Conservation (phyloP, 2,329 filamentous ascomycete species). For the Talaromyces sp. region DNA sequence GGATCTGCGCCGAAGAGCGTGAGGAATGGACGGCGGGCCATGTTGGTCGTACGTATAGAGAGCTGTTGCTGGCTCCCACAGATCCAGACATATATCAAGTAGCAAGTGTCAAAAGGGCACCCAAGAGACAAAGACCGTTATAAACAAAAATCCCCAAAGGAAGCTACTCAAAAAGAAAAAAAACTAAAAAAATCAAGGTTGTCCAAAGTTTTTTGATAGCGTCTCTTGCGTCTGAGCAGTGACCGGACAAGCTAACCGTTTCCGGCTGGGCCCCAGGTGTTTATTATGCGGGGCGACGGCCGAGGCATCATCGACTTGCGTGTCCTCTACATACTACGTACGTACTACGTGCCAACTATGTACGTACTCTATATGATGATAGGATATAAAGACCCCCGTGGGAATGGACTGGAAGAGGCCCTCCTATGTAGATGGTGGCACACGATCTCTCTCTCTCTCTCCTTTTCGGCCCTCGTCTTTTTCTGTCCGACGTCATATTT, state of each 20-base stretch:
- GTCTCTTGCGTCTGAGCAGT: neutral
- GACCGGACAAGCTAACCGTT: neutral
- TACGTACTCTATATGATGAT: too few species aligned
- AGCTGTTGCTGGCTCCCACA: too few species aligned
- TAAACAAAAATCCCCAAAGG: too few species aligned
- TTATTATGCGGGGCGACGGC: neutral
- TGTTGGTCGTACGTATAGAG: neutral
- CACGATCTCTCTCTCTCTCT: neutral
- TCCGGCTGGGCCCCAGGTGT: neutral
- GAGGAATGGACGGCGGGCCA: slow-evolving; percentile 21
- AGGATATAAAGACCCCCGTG: too few species aligned
- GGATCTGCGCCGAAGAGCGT: slow-evolving; percentile 35
- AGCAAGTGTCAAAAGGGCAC: too few species aligned
- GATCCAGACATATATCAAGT: too few species aligned
- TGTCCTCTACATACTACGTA: too few species aligned
- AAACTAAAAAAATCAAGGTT: neutral
- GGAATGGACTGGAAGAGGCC: too few species aligned
- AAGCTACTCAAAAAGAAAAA: neutral
- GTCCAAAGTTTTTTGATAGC: too few species aligned
- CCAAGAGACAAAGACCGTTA: neutral
- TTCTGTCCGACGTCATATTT: too few species aligned
- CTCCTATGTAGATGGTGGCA: too few species aligned
- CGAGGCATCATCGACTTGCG: neutral
- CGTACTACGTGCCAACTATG: too few species aligned
- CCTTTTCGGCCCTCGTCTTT: neutral